Percentiles rank a stretch among this genome's conserved stretches.
These are phyloP conservation scores for Tagetes erecta DNA, from an alignment of 129 eudicot genomes.

Conservation along the genomic window DNA sequence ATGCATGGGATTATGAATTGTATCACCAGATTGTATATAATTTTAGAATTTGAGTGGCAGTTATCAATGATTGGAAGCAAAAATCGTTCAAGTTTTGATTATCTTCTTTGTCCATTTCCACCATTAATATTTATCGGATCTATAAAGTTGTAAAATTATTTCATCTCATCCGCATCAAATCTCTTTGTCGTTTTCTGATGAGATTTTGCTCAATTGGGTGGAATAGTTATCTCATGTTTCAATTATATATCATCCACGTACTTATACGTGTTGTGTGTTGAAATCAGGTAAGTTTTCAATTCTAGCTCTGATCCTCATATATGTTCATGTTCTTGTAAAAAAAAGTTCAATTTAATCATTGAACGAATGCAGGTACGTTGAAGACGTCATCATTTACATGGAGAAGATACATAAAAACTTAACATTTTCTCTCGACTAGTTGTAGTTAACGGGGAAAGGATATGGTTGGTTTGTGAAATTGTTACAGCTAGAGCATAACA, in stretches of 20 bases:
- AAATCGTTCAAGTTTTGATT: slow-evolving; percentile 4
- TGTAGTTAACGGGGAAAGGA: too few species aligned
- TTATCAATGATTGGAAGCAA: slow-evolving; percentile 4
- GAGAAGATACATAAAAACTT: too few species aligned
- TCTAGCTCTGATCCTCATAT: too few species aligned
- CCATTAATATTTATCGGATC: background rate
- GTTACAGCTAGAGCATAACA: too few species aligned
- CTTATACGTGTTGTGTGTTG: slow-evolving; percentile 19
- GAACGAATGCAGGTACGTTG: too few species aligned
- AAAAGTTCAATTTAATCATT: too few species aligned
- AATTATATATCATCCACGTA: background rate
- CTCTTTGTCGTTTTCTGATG: slow-evolving; percentile 1
- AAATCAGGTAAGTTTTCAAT: too few species aligned
- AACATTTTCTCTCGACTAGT: too few species aligned
- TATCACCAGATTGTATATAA: slow-evolving; percentile 29
- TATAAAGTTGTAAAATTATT: background rate
- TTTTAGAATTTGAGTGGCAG: background rate
- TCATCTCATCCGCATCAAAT: background rate
- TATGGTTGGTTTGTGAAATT: too few species aligned
- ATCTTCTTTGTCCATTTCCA: slow-evolving; percentile 2
- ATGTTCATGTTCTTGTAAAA: too few species aligned
- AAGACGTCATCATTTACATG: too few species aligned
- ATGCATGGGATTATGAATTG: background rate
- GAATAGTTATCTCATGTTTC: slow-evolving; percentile 21
- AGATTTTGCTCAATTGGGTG: slow-evolving; percentile 11